Percentiles rank a stretch among this genome's conserved stretches.
phyloP scores from a whole-genome alignment of 2,329 filamentous ascomycete genomes.

The Fusarium agapanthi region DNA sequence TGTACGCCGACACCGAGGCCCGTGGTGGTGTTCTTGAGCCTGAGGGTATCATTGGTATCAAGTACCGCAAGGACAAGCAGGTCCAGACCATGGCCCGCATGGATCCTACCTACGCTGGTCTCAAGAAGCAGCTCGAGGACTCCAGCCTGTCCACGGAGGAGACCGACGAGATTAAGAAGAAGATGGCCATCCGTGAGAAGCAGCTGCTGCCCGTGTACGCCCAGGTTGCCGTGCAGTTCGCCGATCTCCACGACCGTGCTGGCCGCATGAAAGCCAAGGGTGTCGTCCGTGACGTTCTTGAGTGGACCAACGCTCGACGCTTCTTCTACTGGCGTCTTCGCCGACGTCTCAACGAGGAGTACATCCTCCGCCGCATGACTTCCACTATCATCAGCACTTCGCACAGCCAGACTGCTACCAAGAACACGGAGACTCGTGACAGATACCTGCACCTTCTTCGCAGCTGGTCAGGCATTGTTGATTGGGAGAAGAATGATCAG shows the following conservation, averaged over 20 bases:
- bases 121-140: conserved; percentile 79
- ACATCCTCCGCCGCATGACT: conserved; percentile 90
- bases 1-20: conserved; percentile 96
- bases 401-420: conserved; percentile 47
- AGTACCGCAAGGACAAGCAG: conserved; percentile 97
- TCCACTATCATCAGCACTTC: conserved; percentile 49
- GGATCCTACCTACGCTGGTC: conserved; percentile 81
- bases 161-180: conserved; percentile 79
- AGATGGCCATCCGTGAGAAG: conserved; percentile 88
- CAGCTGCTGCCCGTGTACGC: conserved; percentile 90
- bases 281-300: conserved; percentile 82
- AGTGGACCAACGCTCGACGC: conserved; percentile 88
- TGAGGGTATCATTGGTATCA: conserved; percentile 98
- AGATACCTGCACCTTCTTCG: conserved; percentile 78
- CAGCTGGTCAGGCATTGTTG: conserved; percentile 81
- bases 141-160: conserved; percentile 74
- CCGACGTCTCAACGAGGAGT: conserved; percentile 95
- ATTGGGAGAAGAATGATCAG: conserved; percentile 82
- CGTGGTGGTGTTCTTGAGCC: conserved; percentile 98
- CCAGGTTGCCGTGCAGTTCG: conserved; percentile 96
- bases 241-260: conserved; percentile 94
- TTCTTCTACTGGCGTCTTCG: conserved; percentile 99
- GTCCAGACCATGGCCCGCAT: conserved; percentile 96
- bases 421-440: conserved; percentile 64
- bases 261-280: conserved; percentile 99